Conservation (phyloP, 208 protist species). For the Leishmania turanica region DNA sequence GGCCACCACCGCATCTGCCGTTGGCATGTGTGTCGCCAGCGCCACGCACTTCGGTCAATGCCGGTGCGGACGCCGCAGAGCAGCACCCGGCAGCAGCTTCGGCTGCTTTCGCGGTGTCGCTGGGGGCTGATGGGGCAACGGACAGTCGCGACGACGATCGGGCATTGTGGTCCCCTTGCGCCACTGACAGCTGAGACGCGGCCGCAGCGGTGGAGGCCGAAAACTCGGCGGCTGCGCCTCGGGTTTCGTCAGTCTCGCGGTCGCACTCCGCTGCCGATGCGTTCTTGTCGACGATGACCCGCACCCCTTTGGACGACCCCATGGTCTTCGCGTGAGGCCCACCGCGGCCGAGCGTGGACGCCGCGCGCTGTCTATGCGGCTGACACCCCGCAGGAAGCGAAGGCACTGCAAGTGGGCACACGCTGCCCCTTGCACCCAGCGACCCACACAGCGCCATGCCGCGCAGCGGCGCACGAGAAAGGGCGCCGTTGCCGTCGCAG, state of each 20-base stretch:
- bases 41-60: neutral
- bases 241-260: neutral
- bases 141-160: neutral
- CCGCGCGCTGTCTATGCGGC: neutral
- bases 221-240: neutral
- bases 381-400: neutral
- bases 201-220: neutral
- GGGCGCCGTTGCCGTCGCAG: neutral
- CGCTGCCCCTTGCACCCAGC: neutral
- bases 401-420: neutral
- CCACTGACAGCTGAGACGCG: neutral
- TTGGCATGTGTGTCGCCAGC: neutral
- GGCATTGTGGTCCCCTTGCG: neutral
- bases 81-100: neutral
- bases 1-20: neutral
- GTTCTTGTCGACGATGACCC: neutral
- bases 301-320: neutral
- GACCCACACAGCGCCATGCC: neutral
- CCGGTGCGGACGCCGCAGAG: neutral
- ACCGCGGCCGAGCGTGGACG: neutral
- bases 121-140: neutral
- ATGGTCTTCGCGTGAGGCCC: neutral
- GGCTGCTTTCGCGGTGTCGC: neutral
- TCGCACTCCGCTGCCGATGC: neutral
- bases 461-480: neutral